Conservation (phyloP, 306 rosid species). For the Quercus gilva region DNA sequence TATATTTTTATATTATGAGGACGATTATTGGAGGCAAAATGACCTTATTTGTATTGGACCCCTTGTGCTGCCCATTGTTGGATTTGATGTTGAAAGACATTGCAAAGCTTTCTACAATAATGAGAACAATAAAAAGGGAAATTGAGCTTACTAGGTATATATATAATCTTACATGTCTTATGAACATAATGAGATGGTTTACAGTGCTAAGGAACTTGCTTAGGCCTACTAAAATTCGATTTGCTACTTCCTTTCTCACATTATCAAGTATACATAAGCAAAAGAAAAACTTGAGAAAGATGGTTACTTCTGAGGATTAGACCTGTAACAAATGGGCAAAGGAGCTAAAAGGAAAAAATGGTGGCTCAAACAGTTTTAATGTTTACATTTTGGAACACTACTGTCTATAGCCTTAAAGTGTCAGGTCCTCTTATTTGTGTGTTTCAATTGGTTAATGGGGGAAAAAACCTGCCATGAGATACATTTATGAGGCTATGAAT, state of each 20-base stretch:
- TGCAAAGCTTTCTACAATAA: background rate
- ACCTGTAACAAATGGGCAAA: background rate
- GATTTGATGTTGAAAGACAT: too few species aligned
- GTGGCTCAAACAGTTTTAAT: background rate
- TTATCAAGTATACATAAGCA: too few species aligned
- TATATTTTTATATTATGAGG: background rate
- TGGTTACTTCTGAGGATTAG: background rate
- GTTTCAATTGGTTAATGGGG: too few species aligned
- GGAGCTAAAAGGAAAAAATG: background rate
- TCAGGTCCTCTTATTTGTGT: too few species aligned
- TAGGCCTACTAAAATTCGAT: constrained; percentile 1
- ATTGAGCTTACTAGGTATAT: background rate
- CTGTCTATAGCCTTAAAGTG: background rate
- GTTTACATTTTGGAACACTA: background rate
- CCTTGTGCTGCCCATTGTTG: too few species aligned
- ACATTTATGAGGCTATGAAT: constrained; percentile 5
- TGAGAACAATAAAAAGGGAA: background rate
- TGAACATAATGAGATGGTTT: background rate
- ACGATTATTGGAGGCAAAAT: background rate
- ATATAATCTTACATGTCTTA: background rate
- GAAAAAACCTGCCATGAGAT: background rate
- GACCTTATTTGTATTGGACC: too few species aligned
- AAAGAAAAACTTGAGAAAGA: background rate
- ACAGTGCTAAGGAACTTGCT: background rate
- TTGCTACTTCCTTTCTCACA: constrained; percentile 3